These are phyloP conservation scores for Aureobasidium pullulans DNA, from an alignment of 2,329 filamentous ascomycete genomes.

Conservation along the genomic window DNA sequence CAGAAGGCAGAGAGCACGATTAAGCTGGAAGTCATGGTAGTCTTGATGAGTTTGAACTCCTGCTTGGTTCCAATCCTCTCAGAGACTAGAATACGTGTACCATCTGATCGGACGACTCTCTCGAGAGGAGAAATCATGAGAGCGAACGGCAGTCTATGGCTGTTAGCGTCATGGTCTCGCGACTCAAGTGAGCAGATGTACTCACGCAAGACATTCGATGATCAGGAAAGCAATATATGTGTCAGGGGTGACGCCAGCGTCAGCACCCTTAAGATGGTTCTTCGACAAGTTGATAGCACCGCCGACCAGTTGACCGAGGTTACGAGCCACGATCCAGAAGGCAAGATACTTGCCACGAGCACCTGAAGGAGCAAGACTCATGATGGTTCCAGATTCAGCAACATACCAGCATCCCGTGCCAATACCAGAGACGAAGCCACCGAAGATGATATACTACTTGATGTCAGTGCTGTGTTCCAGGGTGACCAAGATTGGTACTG, in stretches of 20 bases:
- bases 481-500: not conserved
- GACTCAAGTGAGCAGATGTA: too few species aligned
- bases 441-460: constrained; percentile 38
- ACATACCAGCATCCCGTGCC: constrained; percentile 12
- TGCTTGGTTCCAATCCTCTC: constrained; percentile 8
- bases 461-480: constrained; percentile 28
- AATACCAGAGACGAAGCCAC: constrained; percentile 26
- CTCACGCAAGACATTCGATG: constrained; percentile 37
- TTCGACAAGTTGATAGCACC: constrained; percentile 12
- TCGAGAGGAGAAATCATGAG: constrained; percentile 41
- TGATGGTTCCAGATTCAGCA: constrained; percentile 5
- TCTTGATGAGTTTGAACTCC: constrained; percentile 12
- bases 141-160: constrained; percentile 33
- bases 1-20: not conserved
- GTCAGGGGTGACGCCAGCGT: constrained; percentile 27
- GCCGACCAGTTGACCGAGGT: constrained; percentile 11
- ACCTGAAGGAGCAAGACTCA: constrained; percentile 6
- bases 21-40: constrained; percentile 1
- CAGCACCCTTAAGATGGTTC: constrained; percentile 9
- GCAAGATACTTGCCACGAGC: constrained; percentile 12
- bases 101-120: constrained; percentile 39
- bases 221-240: constrained; percentile 43
- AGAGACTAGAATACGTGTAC: constrained; percentile 17
- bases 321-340: constrained; percentile 11
- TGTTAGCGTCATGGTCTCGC: not conserved